Evolutionary conservation across 805 yeast genomes (phyloP), one percentile per base, ranked within the genome.

Genomic region (Zygoascus tannicola): DNA sequence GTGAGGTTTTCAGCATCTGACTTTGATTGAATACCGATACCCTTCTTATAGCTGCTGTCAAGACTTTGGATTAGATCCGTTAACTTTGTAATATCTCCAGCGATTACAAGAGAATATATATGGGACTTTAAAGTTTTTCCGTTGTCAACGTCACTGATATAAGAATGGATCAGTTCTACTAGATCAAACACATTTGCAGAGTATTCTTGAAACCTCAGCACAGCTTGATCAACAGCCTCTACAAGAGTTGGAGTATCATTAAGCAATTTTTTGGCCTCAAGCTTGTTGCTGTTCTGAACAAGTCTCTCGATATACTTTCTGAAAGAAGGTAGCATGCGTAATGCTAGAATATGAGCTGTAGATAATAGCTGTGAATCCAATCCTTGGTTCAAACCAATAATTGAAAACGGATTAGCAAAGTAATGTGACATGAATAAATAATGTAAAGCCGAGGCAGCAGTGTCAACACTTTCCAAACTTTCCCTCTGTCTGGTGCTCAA

Each of bases 261-360:
- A 10, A 37, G 8, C 15, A 37, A 26, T 10, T 8, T n/a, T 5
- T 14, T 14, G n/a, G 21, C 40, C 18, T 37, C 32, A 5, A 12
- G 33, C 8, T 23, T 22, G 4, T 4, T 21, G 18, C 23, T 21
- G 15, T 7, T 18, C 7, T 22, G 23, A 22, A 46, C 23, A 3
- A 49, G 18, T 1, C 21, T 32, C 26, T 54, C 56, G 4, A 64
- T 46, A 39, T 52, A 50, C 18, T 44, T 38, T 36, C 45, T 52
- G 46, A 67, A 67, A 0, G 73, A 66, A 0, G 68, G 66, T 26
- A 68, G 50, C 52, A 56, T 53, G 33, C 68, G 54, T 1, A 67
- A 42, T 1, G 65, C 60, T 3, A 40, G 36, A 12, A 45, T 38
- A 37, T 64, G 56, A 3, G 41, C n/a, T 20, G 7, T 18, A 16